Conservation (phyloP, 768 basidiomycete species). For the Neoboletus brunneissimus region DNA sequence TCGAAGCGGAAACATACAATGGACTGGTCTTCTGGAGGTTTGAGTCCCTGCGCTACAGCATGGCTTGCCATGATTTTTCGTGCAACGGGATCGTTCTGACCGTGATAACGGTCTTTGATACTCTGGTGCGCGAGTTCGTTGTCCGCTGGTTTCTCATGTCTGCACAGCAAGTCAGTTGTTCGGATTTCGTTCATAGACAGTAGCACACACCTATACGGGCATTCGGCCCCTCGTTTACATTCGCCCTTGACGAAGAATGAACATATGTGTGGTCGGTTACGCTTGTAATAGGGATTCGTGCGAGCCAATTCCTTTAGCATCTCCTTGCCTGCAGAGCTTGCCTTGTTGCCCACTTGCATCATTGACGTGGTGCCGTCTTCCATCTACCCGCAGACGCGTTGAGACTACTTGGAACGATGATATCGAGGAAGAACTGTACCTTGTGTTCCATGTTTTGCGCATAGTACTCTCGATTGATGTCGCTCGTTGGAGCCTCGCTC, state of each 20-base stretch:
- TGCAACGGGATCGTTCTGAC: constrained; percentile 90
- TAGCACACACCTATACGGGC: constrained; percentile 71
- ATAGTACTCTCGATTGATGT: constrained; percentile 95
- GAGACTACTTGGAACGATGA: not conserved
- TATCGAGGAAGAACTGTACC: constrained; percentile 36
- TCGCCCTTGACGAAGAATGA: constrained; percentile 96
- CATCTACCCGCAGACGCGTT: constrained; percentile 45
- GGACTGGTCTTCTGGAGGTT: constrained; percentile 82
- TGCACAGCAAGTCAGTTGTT: constrained; percentile 24
- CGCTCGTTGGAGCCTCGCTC: constrained; percentile 90
- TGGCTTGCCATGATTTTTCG: constrained; percentile 80
- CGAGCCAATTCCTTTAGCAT: constrained; percentile 95
- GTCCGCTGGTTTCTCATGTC: constrained; percentile 86
- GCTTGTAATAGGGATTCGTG: constrained; percentile 96
- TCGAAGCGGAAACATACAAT: constrained; percentile 56
- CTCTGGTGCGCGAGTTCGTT: constrained; percentile 88
- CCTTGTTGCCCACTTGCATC: constrained; percentile 51
- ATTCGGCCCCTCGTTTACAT: constrained; percentile 87
- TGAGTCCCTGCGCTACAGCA: constrained; percentile 78
- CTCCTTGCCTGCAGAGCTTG: constrained; percentile 85
- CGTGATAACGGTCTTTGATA: constrained; percentile 92
- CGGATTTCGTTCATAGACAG: not conserved
- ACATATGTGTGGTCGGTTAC: constrained; percentile 91
- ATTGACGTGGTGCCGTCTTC: constrained; percentile 62
- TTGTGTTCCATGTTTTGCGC: constrained; percentile 89